phyloP scores from a whole-genome alignment of 2,329 filamentous ascomycete genomes.

The Ophiostoma angusticollis region DNA sequence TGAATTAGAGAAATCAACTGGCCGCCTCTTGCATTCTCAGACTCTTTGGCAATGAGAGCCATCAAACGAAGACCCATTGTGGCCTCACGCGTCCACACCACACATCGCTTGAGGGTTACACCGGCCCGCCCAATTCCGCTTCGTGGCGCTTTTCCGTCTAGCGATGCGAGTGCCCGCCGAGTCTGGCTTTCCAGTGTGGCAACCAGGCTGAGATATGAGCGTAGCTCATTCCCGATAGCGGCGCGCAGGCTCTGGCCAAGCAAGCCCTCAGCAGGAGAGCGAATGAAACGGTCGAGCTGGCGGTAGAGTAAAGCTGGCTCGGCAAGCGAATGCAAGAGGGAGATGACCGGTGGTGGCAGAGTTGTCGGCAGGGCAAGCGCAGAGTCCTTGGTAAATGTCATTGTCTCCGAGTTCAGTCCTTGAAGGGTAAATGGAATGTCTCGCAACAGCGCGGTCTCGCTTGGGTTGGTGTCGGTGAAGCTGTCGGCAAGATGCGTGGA shows the following conservation, averaged over 20 bases:
- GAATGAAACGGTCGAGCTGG: conserved; percentile 66
- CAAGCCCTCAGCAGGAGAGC: conserved; percentile 69
- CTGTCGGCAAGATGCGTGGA: conserved; percentile 45
- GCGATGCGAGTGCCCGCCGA: conserved; percentile 59
- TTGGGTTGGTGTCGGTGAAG: conserved; percentile 43
- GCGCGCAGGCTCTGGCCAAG: conserved; percentile 84
- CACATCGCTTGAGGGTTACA: conserved; percentile 86
- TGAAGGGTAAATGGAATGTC: conserved; percentile 90
- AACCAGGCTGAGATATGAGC: conserved; percentile 80
- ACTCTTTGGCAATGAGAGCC: conserved; percentile 88
- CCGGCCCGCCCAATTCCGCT: conserved; percentile 70
- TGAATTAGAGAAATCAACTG: conserved; percentile 91
- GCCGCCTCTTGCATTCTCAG: conserved; percentile 66
- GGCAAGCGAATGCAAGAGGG: conserved; percentile 75
- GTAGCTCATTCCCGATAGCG: conserved; percentile 71
- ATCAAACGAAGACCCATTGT: conserved; percentile 91
- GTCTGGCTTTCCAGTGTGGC: conserved; percentile 91
- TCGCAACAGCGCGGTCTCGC: conserved; percentile 54
- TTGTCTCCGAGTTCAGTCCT: conserved; percentile 74
- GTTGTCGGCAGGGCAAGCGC: conserved; percentile 64
- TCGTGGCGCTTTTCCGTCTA: conserved; percentile 55
- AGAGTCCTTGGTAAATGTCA: conserved; percentile 59
- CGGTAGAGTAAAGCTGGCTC: conserved; percentile 91
- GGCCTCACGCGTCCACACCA: conserved; percentile 94
- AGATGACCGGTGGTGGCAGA: conserved; percentile 72